Evolutionary conservation across 2,329 filamentous ascomycete genomes (phyloP).

Genomic region (Aspergillus fijiensis): DNA sequence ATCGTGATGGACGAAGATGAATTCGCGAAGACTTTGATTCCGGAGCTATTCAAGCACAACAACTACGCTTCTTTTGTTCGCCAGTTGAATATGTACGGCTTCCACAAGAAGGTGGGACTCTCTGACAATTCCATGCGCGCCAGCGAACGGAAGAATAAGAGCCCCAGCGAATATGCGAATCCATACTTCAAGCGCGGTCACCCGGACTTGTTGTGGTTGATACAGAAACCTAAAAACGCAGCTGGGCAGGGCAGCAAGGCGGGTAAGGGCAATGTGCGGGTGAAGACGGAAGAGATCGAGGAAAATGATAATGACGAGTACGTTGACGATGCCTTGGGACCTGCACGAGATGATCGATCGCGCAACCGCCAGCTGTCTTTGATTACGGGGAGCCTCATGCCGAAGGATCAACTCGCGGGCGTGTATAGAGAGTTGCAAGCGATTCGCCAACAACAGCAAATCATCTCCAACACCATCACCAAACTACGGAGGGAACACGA

Average conservation of each 20-base stretch:
- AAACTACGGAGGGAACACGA: constrained; percentile 82
- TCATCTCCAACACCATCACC: constrained; percentile 79
- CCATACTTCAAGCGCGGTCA: constrained; percentile 92
- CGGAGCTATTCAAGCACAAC: constrained; percentile 76
- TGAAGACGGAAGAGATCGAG: constrained; percentile 59
- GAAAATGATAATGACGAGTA: constrained; percentile 64
- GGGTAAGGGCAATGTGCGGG: constrained; percentile 41
- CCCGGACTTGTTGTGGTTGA: constrained; percentile 90
- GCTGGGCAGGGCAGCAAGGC: constrained; percentile 55
- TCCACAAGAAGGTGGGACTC: constrained; percentile 73
- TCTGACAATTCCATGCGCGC: constrained; percentile 98
- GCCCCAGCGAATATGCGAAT: constrained; percentile 96
- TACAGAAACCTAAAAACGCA: constrained; percentile 87
- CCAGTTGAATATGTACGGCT: constrained; percentile 66
- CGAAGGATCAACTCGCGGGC: constrained; percentile 71
- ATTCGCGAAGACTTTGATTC: constrained; percentile 71
- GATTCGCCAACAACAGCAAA: constrained; percentile 79
- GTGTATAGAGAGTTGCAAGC: constrained; percentile 78
- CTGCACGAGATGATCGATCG: constrained; percentile 34
- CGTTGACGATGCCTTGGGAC: constrained; percentile 41
- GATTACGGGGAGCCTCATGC: constrained; percentile 46
- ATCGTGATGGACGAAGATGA: constrained; percentile 95
- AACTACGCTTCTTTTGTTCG: constrained; percentile 77
- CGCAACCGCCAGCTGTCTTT: constrained; percentile 47
- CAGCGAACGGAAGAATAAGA: constrained; percentile 95